A percentile compares a stretch with the other conserved stretches of the same genome.
Evolutionary conservation across 2,329 filamentous ascomycete genomes (phyloP).

Genomic region (Scorias spongiosa): DNA sequence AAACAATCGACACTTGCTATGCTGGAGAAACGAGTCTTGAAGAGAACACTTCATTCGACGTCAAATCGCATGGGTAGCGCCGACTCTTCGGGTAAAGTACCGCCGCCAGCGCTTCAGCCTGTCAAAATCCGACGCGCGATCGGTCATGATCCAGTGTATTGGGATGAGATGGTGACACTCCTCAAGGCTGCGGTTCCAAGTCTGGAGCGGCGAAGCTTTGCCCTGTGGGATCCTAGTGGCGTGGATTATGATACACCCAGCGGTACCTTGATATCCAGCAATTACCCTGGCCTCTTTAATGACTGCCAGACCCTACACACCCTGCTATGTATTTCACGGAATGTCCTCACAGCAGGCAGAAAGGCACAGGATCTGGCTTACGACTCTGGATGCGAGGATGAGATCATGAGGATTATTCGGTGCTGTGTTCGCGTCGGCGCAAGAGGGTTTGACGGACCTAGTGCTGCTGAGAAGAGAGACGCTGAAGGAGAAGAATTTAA

Average conservation of each 20-base stretch:
- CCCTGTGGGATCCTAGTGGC: constrained; percentile 40
- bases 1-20: constrained; percentile 43
- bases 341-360: constrained; percentile 45
- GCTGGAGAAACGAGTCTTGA: constrained; percentile 38
- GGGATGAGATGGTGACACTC: constrained; percentile 43
- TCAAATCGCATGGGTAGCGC: constrained; percentile 33
- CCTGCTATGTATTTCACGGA: constrained; percentile 45
- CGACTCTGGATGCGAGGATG: constrained; percentile 43
- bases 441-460: constrained; percentile 47
- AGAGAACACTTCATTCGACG: constrained; percentile 44
- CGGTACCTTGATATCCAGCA: constrained; percentile 45
- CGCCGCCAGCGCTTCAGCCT: neutral
- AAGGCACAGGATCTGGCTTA: constrained; percentile 48
- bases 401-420: constrained; percentile 46
- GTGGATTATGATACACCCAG: constrained; percentile 44
- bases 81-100: neutral
- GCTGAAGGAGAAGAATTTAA: constrained; percentile 33
- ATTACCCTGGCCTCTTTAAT: constrained; percentile 42
- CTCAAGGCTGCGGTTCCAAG: constrained; percentile 45
- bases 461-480: constrained; percentile 15
- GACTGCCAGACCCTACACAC: constrained; percentile 50
- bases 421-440: constrained; percentile 50
- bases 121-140: constrained; percentile 34
- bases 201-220: constrained; percentile 46
- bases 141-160: constrained; percentile 41